Evolutionary conservation across 202 grass and related monocot genomes (phyloP).

Genomic region (Bolboschoenoplectus hybrid): DNA sequence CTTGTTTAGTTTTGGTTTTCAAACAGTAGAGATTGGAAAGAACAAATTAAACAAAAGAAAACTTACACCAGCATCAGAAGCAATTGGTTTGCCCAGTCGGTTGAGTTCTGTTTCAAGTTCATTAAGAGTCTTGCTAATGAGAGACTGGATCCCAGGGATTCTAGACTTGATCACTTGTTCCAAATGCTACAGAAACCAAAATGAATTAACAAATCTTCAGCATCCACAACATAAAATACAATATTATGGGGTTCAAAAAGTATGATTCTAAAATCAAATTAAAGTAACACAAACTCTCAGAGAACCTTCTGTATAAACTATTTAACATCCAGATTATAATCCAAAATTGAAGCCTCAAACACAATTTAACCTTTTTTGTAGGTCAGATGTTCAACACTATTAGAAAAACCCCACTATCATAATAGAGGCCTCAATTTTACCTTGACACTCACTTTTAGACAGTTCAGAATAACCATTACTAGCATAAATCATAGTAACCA

Average conservation of each 20-base stretch:
- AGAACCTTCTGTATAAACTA: constrained; percentile 1
- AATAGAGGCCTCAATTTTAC: neutral
- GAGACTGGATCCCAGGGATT: constrained; percentile 93
- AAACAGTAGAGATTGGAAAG: neutral
- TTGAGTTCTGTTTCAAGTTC: constrained; percentile 94
- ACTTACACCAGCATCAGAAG: constrained; percentile 92
- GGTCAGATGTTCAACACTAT: neutral
- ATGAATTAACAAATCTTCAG: constrained; percentile 11
- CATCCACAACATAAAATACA: neutral
- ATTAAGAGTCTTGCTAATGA: constrained; percentile 89
- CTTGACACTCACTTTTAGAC: neutral
- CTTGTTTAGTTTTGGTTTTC: neutral
- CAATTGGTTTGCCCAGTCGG: constrained; percentile 95
- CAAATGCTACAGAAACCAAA: constrained; percentile 66
- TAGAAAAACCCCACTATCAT: neutral
- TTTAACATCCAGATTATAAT: constrained; percentile 2
- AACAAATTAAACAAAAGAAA: constrained; percentile 28
- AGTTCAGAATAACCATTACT: neutral
- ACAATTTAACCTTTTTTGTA: neutral
- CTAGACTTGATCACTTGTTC: constrained; percentile 92
- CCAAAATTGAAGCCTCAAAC: neutral
- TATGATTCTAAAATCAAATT: neutral
- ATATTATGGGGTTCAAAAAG: neutral
- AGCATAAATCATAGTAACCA: constrained; percentile 17
- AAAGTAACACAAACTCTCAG: constrained; percentile 14